Base-by-base conservation (phyloP, 768 basidiomycete genomes). In the Lactarius pseudohatsudake region DNA sequence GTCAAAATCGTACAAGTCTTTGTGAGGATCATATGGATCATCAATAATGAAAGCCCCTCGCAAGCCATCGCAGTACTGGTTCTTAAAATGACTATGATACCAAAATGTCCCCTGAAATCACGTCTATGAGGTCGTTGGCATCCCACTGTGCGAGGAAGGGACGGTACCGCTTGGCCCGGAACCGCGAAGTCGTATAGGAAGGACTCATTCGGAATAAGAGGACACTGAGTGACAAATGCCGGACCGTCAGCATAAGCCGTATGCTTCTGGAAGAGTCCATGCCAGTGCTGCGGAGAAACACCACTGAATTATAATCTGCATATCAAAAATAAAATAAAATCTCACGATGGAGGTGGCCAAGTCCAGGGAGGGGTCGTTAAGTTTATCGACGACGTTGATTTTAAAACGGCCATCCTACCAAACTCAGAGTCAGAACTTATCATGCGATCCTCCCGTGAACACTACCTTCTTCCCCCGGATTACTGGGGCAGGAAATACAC, bases 281-380 rank as follows among this genome's bases (percentile, higher is more conserved):
- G 50, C 50, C 50, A 50, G 50, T 50, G 50, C 50, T 50, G 56
- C 11, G 56, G 28, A 1, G 38, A n/a, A 3, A 50, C 30, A 30
- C 41, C 7, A 41, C 16, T n/a, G 47, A 18, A 34, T 20, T 26
- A 36, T 3, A 69, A 7, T 41, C 41, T n/a, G 45, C 34, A 34
- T 20, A 5, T 45, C 15, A 15, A 9, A 8, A 11, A 30, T 34
- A 34, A 36, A 22, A 22, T 30, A 15, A 50, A 7, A 26, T 13
- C 82, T 68, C 20, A 85, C 84, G 34, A 86, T 80, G 41, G 79
- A 82, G 7, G 85, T 86, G 5, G 75, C 75, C 47, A 76, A 78
- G 43, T 79, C 66, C 11, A 57, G n/a, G 84, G 86, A 83, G 0
- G 80, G 75, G 28, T 85, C 80, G 1, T 72, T 76, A 32, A 85